Conservation (phyloP, 306 rosid species). For the Rosa multiflora region DNA sequence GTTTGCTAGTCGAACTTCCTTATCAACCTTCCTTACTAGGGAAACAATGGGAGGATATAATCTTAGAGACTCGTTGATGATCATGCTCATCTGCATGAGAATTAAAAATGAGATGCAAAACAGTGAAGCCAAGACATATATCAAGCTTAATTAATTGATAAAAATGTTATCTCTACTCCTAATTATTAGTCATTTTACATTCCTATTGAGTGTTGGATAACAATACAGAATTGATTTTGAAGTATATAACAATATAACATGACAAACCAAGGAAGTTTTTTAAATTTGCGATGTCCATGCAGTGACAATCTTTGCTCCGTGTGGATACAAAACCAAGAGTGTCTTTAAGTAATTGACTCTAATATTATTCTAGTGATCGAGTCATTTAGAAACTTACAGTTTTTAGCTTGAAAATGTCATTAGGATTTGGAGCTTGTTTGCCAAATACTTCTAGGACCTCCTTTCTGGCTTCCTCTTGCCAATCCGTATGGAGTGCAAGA, state of each 20-base stretch:
- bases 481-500: slow-evolving; percentile 23
- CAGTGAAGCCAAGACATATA: background rate
- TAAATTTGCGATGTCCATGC: no score
- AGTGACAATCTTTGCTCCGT: background rate
- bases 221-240: background rate
- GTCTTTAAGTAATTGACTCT: background rate
- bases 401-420: slow-evolving; percentile 14
- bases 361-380: background rate
- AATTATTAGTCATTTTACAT: no score
- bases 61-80: slow-evolving; percentile 13
- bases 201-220: background rate
- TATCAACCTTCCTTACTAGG: slow-evolving; percentile 7
- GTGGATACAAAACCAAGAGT: background rate
- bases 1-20: slow-evolving; percentile 12
- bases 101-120: background rate
- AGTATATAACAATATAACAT: no score
- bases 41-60: slow-evolving; percentile 20
- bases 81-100: slow-evolving; percentile 23
- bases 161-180: background rate
- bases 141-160: background rate
- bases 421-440: slow-evolving; percentile 14
- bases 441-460: slow-evolving; percentile 26
- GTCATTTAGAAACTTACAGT: background rate
- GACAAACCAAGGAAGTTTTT: no score
- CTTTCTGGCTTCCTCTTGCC: slow-evolving; percentile 30